Conservation (phyloP, 116 monocot genomes). For the Trichopus zeylanicus region DNA sequence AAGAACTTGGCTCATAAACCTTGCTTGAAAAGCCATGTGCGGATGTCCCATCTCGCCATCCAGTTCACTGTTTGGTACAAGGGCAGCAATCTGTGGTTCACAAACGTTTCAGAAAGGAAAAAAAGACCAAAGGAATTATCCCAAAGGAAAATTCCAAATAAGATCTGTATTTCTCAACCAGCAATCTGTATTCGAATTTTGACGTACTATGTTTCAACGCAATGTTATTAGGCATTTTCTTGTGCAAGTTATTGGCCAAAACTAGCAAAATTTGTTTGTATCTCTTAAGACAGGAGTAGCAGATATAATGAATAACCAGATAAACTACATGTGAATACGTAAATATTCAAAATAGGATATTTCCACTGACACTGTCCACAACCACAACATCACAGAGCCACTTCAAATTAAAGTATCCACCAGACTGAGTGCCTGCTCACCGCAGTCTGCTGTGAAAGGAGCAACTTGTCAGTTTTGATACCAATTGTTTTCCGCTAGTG, state of each 20-base stretch:
- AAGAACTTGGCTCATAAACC: constrained; percentile 99
- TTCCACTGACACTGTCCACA: constrained; percentile 88
- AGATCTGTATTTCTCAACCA: too few relatives aligned
- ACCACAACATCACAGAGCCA: constrained; percentile 96
- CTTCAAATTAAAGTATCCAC: constrained; percentile 93
- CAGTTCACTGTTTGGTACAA: constrained; percentile 93
- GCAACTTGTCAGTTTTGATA: constrained; percentile 82
- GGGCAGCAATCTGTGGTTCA: constrained; percentile 64
- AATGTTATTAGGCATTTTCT: too few relatives aligned
- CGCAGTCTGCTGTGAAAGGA: constrained; percentile 93
- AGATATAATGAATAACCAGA: too few relatives aligned
- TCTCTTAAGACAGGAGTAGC: too few relatives aligned
- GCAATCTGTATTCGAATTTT: too few relatives aligned
- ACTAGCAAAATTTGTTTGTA: too few relatives aligned
- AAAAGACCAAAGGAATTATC: too few relatives aligned
- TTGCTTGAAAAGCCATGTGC: constrained; percentile 93
- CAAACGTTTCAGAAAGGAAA: not conserved
- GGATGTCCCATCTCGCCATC: constrained; percentile 99
- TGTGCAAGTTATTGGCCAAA: too few relatives aligned
- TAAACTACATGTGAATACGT: too few relatives aligned
- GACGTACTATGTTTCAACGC: too few relatives aligned
- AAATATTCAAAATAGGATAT: too few relatives aligned
- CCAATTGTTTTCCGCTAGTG: constrained; percentile 83
- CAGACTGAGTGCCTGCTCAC: constrained; percentile 96
- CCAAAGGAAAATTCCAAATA: too few relatives aligned